Conservation (phyloP, 2,329 filamentous ascomycete species). For the Penicillium sp. region DNA sequence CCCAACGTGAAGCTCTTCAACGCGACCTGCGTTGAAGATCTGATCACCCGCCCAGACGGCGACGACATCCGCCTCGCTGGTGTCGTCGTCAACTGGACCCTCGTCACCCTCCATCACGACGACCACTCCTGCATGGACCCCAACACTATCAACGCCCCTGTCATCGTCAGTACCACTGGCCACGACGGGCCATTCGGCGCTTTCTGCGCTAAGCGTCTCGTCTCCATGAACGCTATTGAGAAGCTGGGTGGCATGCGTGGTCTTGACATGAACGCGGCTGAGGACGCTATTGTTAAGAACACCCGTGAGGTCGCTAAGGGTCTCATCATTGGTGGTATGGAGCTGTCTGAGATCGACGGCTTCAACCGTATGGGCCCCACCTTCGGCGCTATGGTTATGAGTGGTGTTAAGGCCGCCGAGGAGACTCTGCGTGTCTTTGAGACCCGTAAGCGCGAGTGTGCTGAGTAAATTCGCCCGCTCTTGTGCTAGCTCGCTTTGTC, state of each 20-base stretch:
- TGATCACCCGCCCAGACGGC: constrained; percentile 72
- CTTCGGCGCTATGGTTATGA: constrained; percentile 85
- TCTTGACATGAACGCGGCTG: constrained; percentile 85
- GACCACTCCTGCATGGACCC: constrained; percentile 96
- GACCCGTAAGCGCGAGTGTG: constrained; percentile 72
- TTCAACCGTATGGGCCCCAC: constrained; percentile 89
- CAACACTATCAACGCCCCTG: constrained; percentile 90
- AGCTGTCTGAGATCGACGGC: constrained; percentile 84
- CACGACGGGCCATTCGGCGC: constrained; percentile 90
- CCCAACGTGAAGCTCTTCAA: constrained; percentile 97
- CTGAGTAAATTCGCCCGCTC: constrained; percentile 45
- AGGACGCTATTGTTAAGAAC: constrained; percentile 90
- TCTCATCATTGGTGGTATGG: constrained; percentile 92
- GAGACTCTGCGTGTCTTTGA: constrained; percentile 78
- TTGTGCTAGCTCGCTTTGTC: neutral
- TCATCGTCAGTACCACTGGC: constrained; percentile 86
- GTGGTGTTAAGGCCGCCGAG: constrained; percentile 87
- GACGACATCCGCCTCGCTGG: constrained; percentile 71
- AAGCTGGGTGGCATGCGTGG: constrained; percentile 90
- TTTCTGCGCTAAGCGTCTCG: constrained; percentile 86
- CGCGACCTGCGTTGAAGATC: constrained; percentile 85
- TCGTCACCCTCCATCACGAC: constrained; percentile 83
- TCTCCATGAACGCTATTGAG: constrained; percentile 80
- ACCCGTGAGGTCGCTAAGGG: constrained; percentile 86
- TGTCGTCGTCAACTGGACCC: constrained; percentile 94